These are phyloP conservation scores for Lactarius sanguifluus DNA, from an alignment of 768 basidiomycete genomes.

Conservation along the genomic window DNA sequence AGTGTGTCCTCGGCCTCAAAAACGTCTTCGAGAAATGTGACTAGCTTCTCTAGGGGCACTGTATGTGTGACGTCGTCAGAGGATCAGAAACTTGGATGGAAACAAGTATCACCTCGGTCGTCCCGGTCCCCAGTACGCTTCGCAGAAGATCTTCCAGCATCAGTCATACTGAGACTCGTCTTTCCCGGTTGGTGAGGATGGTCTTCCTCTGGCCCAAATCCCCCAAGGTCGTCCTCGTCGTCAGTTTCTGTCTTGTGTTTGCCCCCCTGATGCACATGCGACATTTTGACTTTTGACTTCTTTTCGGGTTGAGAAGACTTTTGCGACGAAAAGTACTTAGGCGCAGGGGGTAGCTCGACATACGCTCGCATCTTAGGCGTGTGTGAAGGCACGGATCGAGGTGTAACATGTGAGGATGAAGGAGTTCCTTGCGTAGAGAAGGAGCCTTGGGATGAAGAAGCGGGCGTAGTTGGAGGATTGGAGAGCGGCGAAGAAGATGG, in stretches of 20 bases:
- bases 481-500: conserved; percentile 24
- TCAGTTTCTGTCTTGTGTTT: conserved; percentile 12
- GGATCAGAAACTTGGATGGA: background rate
- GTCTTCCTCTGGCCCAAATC: conserved; percentile 43
- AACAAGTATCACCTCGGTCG: conserved; percentile 53
- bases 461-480: conserved; percentile 24
- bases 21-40: conserved; percentile 75
- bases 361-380: conserved; percentile 33
- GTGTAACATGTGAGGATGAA: background rate
- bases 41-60: conserved; percentile 77
- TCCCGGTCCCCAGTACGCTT: conserved; percentile 73
- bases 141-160: conserved; percentile 49
- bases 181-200: conserved; percentile 41
- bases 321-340: conserved; percentile 30
- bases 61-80: conserved; percentile 7
- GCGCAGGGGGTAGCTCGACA: conserved; percentile 35
- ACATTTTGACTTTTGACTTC: conserved; percentile 15
- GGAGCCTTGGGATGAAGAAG: conserved; percentile 26
- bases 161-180: conserved; percentile 31
- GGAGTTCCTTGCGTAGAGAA: conserved; percentile 17
- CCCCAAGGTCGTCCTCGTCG: conserved; percentile 31
- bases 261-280: conserved; percentile 21
- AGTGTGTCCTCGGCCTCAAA: conserved; percentile 79
- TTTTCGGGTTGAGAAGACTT: conserved; percentile 26
- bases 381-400: conserved; percentile 23